A percentile compares a stretch with the other conserved stretches of the same genome.
phyloP scores from a whole-genome alignment of 2,329 filamentous ascomycete genomes.

The Colletotrichum aenigma region DNA sequence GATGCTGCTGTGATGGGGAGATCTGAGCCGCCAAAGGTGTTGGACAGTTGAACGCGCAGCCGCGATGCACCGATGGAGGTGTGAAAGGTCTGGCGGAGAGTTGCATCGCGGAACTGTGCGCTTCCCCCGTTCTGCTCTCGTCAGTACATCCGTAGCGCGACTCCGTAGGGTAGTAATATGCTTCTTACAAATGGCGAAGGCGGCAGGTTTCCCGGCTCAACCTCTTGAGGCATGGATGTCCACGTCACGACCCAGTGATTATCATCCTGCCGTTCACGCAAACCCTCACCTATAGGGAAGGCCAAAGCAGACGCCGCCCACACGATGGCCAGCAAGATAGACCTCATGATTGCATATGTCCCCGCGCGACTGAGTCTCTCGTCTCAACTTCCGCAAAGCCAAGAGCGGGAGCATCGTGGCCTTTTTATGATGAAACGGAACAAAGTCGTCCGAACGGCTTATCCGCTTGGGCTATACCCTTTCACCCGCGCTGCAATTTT shows the following conservation, averaged over 20 bases:
- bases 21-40: constrained; percentile 66
- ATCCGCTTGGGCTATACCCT: neutral
- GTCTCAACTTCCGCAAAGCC: neutral
- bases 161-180: neutral
- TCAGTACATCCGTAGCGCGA: neutral
- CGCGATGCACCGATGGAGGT: constrained; percentile 59
- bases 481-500: neutral
- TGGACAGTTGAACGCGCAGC: constrained; percentile 67
- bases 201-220: constrained; percentile 66
- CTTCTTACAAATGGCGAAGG: constrained; percentile 60
- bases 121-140: constrained; percentile 34
- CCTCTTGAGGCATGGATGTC: constrained; percentile 70
- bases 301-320: neutral
- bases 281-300: neutral
- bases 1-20: constrained; percentile 64
- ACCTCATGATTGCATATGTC: neutral
- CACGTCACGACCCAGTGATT: constrained; percentile 68
- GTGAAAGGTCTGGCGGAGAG: constrained; percentile 69
- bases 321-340: neutral
- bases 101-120: constrained; percentile 61
- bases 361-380: neutral
- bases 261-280: constrained; percentile 26
- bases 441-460: neutral
- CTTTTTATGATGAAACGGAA: neutral
- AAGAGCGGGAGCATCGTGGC: neutral